Percentiles rank a stretch among this genome's conserved stretches.
Evolutionary conservation across 805 yeast species (phyloP).

Genomic region (Yarrowia hollandica): DNA sequence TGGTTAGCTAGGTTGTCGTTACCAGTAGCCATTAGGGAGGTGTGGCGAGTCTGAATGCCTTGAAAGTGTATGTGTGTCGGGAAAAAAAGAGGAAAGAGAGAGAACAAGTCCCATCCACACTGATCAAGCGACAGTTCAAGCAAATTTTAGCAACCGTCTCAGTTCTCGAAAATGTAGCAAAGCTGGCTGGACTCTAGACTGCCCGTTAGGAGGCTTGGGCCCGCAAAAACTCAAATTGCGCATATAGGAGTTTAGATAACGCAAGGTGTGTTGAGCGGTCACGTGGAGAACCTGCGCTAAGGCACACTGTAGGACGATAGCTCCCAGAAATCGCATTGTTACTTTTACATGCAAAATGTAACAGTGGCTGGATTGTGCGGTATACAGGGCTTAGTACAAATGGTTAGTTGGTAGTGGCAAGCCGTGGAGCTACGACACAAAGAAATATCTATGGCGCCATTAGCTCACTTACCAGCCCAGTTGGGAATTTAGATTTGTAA

Average conservation of each 20-base stretch:
- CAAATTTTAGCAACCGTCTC: slow-evolving; percentile 5
- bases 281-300: slow-evolving; percentile 8
- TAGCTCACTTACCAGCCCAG: slow-evolving; percentile 20
- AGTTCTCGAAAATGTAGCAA: slow-evolving; percentile 1
- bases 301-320: neutral
- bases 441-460: slow-evolving; percentile 8
- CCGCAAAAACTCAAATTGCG: slow-evolving; percentile 16
- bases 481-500: neutral
- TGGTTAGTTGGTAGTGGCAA: too few relatives aligned
- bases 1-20: slow-evolving; percentile 23
- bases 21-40: slow-evolving; percentile 1
- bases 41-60: neutral
- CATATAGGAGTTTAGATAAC: slow-evolving; percentile 25
- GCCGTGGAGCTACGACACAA: too few relatives aligned
- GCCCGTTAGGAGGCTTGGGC: slow-evolving; percentile 23
- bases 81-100: too few relatives aligned
- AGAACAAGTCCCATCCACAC: too few relatives aligned
- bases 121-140: neutral
- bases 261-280: slow-evolving; percentile 20
- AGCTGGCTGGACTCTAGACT: slow-evolving; percentile 12
- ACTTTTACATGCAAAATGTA: neutral
- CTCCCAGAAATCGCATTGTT: neutral
- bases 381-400: too few relatives aligned
- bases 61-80: neutral
- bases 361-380: neutral